These are phyloP conservation scores for Populus hybrid DNA, from an alignment of 441 rosid species.

Conservation along the genomic window DNA sequence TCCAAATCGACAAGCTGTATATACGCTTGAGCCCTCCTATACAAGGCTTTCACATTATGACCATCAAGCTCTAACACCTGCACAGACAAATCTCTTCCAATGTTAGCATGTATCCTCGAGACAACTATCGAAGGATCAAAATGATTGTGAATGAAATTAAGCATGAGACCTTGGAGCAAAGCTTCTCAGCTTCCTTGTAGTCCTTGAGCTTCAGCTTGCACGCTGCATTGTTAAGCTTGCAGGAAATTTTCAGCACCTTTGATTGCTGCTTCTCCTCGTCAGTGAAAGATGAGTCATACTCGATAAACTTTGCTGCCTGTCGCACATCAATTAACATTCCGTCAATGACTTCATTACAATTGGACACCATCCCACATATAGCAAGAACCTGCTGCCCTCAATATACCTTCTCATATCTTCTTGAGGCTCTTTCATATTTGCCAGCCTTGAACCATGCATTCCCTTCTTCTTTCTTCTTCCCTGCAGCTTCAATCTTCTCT, in stretches of 20 bases:
- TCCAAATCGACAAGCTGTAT: conserved; percentile 66
- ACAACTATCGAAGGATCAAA: not conserved
- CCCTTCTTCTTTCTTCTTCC: conserved; percentile 85
- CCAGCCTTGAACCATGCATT: conserved; percentile 66
- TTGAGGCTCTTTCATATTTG: conserved; percentile 61
- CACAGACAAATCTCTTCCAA: not conserved
- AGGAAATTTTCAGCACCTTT: conserved; percentile 62
- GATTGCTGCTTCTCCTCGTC: conserved; percentile 79
- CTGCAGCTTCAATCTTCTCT: conserved; percentile 80
- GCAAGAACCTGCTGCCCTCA: not conserved
- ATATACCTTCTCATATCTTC: conserved; percentile 72
- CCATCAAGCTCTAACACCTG: conserved; percentile 73
- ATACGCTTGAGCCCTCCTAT: conserved; percentile 83
- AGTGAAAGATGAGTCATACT: conserved; percentile 61
- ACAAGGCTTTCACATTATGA: conserved; percentile 74
- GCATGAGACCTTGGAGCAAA: conserved; percentile 60
- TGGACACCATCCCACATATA: not conserved
- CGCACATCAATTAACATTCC: not conserved
- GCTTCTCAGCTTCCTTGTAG: conserved; percentile 68
- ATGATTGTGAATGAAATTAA: not conserved
- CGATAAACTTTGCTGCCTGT: conserved; percentile 57
- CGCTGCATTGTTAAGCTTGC: conserved; percentile 79
- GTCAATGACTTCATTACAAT: not conserved
- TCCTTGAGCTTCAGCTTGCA: conserved; percentile 76
- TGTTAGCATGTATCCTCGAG: not conserved